Evolutionary conservation across 75 land plant species (phyloP), one percentile per base, ranked within the genome.

Genomic region (Selaginella moellendorffii): DNA sequence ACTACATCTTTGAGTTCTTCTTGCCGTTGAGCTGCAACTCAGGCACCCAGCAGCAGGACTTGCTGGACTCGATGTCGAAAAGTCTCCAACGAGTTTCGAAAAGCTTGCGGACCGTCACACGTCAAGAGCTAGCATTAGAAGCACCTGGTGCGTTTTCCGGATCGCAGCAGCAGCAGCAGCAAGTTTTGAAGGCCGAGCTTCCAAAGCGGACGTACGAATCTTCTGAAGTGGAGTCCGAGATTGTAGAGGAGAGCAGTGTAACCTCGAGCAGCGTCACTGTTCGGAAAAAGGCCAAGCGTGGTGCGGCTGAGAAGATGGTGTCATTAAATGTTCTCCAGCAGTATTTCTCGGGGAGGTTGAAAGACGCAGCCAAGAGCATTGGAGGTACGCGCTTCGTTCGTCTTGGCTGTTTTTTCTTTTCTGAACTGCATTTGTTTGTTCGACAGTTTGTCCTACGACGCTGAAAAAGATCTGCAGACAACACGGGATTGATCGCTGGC

Each of bases 1-100:
- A 90, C 66, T 90, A 84, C 66, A 79, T 90, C 10, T 58, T 90
- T 42, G 96, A 90, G 75, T 82, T 90, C 46, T 90, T 90, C 65
- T 81, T 90, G 10, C 96, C 96, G 8, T 67, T 71, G n/a, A 80
- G 46, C 54, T 80, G 91, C 65, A 73, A 63, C 28, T 82, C 80
- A 1, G 70, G 72, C 54, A 54, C 63, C 2, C 87, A 84, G 52
- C 96, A 90, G 59, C 87, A 90, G 63, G 64, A 68, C 22, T 62
- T 90, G 69, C 51, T 90, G 42, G 81, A 87, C 61, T 78, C 72
- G 2, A 79, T 90, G 53, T 86, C 88, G 17, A 77, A 72, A 69
- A 87, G 92, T 0, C 81, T 90, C 87, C 87, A 82, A 64, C 80
- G 77, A 27, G 71, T 87, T 5, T 86, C 81, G 60, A 81, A 62